Conservation (phyloP, 129 eudicot genomes). For the carrot (Daucus carota) region DNA sequence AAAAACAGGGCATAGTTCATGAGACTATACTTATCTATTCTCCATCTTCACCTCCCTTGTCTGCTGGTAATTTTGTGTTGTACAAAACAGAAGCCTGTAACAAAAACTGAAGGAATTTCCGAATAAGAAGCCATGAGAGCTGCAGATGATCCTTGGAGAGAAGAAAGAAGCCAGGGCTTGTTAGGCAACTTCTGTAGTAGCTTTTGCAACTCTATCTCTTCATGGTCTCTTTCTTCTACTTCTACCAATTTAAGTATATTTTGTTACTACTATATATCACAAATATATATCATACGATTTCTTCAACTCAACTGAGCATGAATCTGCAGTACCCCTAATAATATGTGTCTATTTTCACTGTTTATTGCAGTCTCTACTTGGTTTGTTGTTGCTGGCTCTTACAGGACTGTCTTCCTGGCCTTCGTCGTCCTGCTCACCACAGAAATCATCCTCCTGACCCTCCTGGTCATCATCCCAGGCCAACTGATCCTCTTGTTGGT, state of each 20-base stretch:
- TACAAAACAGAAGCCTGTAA: no score
- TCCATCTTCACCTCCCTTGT: background rate
- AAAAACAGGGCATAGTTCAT: background rate
- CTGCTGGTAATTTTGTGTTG: background rate
- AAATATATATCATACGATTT: no score
- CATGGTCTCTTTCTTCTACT: constrained; percentile 1
- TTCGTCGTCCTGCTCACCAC: background rate
- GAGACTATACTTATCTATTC: background rate
- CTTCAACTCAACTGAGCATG: no score
- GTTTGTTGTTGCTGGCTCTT: constrained; percentile 13
- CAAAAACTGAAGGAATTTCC: background rate
- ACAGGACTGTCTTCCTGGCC: background rate
- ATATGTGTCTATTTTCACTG: no score
- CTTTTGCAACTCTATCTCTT: background rate
- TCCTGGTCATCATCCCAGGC: background rate
- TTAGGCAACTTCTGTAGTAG: background rate
- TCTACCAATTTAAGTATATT: no score
- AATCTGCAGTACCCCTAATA: no score
- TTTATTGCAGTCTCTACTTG: background rate
- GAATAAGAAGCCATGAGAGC: background rate
- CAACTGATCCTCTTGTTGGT: background rate
- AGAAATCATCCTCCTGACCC: background rate
- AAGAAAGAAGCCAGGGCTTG: background rate
- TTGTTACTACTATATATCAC: no score
- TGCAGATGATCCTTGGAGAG: background rate